These are phyloP conservation scores for Biscogniauxia marginata DNA, from an alignment of 2,329 filamentous ascomycete genomes.

Conservation along the genomic window DNA sequence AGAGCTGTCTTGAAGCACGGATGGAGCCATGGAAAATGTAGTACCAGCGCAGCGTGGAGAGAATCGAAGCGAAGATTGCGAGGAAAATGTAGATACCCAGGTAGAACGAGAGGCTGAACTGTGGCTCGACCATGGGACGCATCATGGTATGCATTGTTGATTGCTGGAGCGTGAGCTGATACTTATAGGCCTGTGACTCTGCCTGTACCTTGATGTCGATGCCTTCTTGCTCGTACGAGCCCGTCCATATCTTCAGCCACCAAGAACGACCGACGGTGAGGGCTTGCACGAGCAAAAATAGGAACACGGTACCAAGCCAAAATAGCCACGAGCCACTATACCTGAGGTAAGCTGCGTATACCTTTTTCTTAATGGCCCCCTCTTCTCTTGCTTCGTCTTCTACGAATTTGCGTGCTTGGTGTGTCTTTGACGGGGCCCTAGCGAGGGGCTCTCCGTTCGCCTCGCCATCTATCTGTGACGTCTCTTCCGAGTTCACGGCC, in stretches of 20 bases:
- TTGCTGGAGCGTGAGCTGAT: conserved; percentile 48
- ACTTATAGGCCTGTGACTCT: conserved; percentile 38
- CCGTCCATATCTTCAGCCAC: conserved; percentile 66
- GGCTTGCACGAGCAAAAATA: conserved; percentile 55
- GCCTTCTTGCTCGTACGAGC: conserved; percentile 37
- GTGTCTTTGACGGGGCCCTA: conserved; percentile 49
- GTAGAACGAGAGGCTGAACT: conserved; percentile 57
- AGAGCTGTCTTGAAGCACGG: conserved; percentile 66
- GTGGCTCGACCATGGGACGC: conserved; percentile 26
- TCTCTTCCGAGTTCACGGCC: conserved; percentile 55
- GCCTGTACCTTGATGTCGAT: conserved; percentile 19
- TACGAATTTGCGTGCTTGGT: conserved; percentile 64
- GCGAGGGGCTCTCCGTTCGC: conserved; percentile 41
- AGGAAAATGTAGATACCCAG: conserved; percentile 66
- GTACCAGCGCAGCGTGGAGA: conserved; percentile 63
- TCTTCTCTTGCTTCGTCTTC: conserved; percentile 72
- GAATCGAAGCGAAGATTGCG: conserved; percentile 53
- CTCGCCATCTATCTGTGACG: conserved; percentile 41
- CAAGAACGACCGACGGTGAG: conserved; percentile 59
- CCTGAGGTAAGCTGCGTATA: conserved; percentile 68
- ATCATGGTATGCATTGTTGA: conserved; percentile 41
- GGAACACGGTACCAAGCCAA: conserved; percentile 54
- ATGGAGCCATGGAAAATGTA: conserved; percentile 65
- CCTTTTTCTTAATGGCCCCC: conserved; percentile 63
- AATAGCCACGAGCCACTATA: conserved; percentile 63